These are phyloP conservation scores for Neurospora pannonica DNA, from an alignment of 495 filamentous ascomycete genomes.

Conservation along the genomic window DNA sequence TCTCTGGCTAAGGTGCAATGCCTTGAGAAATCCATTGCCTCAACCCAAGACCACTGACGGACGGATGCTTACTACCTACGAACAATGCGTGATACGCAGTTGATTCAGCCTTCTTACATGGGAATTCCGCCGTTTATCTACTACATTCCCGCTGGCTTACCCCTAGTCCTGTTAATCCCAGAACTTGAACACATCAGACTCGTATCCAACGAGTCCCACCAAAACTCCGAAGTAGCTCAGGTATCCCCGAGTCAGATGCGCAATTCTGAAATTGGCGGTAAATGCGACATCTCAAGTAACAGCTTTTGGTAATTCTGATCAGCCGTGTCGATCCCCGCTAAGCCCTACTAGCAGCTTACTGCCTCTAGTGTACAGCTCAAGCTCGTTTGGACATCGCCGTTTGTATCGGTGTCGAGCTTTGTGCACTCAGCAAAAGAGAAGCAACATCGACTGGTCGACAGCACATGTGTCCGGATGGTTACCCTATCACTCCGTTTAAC, in stretches of 20 bases:
- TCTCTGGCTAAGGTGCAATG: background rate
- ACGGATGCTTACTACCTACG: background rate
- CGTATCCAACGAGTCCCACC: background rate
- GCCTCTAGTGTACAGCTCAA: background rate
- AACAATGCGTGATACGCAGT: background rate
- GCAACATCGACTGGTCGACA: background rate
- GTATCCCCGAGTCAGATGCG: background rate
- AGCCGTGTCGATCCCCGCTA: background rate
- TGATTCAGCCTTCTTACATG: background rate
- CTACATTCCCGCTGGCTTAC: background rate
- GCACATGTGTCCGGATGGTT: background rate
- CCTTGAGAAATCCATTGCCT: background rate
- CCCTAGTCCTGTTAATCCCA: background rate
- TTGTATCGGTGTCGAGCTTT: background rate
- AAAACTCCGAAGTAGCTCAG: background rate
- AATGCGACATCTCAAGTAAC: background rate
- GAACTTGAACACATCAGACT: background rate
- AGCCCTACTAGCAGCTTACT: background rate
- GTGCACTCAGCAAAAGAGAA: background rate
- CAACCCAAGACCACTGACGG: background rate
- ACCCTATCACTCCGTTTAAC: background rate
- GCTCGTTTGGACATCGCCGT: background rate
- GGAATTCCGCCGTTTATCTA: background rate
- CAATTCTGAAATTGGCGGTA: background rate
- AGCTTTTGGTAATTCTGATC: background rate